These are phyloP conservation scores for Sambucus nigra DNA, from an alignment of 129 eudicot genomes.

Conservation along the genomic window DNA sequence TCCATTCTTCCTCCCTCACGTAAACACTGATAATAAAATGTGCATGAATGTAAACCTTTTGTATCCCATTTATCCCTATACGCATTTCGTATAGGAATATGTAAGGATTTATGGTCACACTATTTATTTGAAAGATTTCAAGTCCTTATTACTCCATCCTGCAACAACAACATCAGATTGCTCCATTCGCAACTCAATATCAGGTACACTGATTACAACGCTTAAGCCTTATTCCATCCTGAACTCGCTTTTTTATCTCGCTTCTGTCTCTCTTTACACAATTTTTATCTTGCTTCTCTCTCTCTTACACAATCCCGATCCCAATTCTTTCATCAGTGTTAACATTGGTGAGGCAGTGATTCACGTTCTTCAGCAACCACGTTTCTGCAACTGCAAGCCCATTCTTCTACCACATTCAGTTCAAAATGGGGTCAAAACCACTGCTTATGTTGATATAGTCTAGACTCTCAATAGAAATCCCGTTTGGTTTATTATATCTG, in stretches of 20 bases:
- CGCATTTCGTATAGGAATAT: too few relatives aligned
- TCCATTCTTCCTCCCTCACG: too few relatives aligned
- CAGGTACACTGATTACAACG: conserved; percentile 23
- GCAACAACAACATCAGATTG: too few relatives aligned
- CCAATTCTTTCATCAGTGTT: conserved; percentile 33
- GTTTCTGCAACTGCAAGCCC: conserved; percentile 85
- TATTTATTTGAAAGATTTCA: too few relatives aligned
- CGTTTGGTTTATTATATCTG: conserved; percentile 84
- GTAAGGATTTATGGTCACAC: too few relatives aligned
- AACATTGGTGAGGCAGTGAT: conserved; percentile 84
- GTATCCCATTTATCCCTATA: too few relatives aligned
- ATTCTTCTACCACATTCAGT: conserved; percentile 22
- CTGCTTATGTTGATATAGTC: conserved; percentile 58
- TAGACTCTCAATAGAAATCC: conserved; percentile 60
- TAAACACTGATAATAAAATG: too few relatives aligned
- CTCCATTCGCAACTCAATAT: too few relatives aligned
- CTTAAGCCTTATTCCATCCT: conserved; percentile 22
- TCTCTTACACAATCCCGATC: conserved; percentile 9
- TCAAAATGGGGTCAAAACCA: conserved; percentile 7
- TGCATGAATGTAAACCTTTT: too few relatives aligned
- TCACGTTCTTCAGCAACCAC: conserved; percentile 73
- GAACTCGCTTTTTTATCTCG: conserved; percentile 74
- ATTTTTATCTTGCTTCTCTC: too few relatives aligned
- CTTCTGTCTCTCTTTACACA: conserved; percentile 10
- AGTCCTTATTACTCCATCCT: too few relatives aligned